Percentiles rank a stretch among this genome's conserved stretches.
Conservation (phyloP, 495 filamentous ascomycete genomes). For the Bacidia gigantensis region DNA sequence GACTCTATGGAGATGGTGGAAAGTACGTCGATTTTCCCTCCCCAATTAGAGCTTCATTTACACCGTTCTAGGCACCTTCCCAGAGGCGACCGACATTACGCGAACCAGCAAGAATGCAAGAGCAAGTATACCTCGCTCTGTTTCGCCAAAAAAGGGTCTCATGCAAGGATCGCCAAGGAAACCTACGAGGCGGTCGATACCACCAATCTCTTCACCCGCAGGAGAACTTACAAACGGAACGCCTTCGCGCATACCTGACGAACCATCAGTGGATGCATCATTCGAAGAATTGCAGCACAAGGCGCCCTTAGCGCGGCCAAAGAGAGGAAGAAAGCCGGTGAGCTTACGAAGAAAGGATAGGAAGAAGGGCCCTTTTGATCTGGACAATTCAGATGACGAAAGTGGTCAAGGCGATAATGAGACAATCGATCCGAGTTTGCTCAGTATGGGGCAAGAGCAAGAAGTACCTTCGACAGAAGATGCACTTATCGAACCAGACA, state of each 20-base stretch:
- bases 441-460: neutral
- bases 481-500: neutral
- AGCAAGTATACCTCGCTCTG: conserved; percentile 23
- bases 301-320: neutral
- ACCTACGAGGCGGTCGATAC: conserved; percentile 12
- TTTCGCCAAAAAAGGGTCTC: conserved; percentile 34
- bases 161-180: conserved; percentile 29
- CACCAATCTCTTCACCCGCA: conserved; percentile 13
- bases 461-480: neutral
- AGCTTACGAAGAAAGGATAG: conserved; percentile 9
- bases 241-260: conserved; percentile 9
- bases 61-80: conserved; percentile 29
- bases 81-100: conserved; percentile 29
- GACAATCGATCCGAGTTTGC: conserved; percentile 3
- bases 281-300: conserved; percentile 4
- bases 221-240: conserved; percentile 11
- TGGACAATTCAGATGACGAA: conserved; percentile 11
- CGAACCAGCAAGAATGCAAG: conserved; percentile 17
- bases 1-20: conserved; percentile 33
- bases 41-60: neutral
- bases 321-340: neutral
- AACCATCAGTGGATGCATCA: conserved; percentile 5
- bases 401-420: conserved; percentile 1
- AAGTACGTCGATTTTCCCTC: conserved; percentile 21
- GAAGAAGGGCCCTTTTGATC: conserved; percentile 15